Evolutionary conservation across 352 stramenopile genomes (phyloP), one percentile per base, ranked within the genome.

Genomic region (Globisporangium takayamanum): DNA sequence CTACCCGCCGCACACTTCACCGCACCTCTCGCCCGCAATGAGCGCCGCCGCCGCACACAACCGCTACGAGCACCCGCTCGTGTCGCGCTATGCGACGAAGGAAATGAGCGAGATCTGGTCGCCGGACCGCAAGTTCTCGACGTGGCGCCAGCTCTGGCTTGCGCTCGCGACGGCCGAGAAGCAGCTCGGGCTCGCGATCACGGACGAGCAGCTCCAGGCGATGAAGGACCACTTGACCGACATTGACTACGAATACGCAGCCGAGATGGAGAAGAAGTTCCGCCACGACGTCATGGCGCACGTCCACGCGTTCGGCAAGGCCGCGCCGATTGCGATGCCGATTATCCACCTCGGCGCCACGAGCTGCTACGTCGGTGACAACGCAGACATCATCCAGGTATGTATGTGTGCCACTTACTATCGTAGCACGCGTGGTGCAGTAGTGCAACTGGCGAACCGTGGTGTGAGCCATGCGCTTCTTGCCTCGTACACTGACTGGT

Each of bases 231-330:
- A 99, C 66, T 68, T 99, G 36, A 91, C 94, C 76, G 91, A 99
- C 73, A 98, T 99, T 61, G 96, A 99, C 78, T 99, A 98, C 74
- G 91, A 96, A 54, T 96, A 98, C 73, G 97, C 97, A 0, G 94
- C 80, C 1, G 85, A 98, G 69, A 99, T 99, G 88, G 97, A 99
- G 73, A 90, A 92, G 55, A 97, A 99, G 70, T 98, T 99, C 70
- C 92, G 97, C 60, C 97, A 99, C 77, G 97, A 99, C 70, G 97
- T 99, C 55, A 99, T 99, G 97, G 95, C 94, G 11, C 97, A 99
- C 70, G 95, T 99, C 41, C 96, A 99, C 75, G 87, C 97, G 26
- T 99, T 98, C 77, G 97, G 97, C 62, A 96, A 98, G 69, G 91
- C 87, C 28, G 97, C 93, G 55, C 96, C 96, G 3, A 76, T 89